Evolutionary conservation across 2,329 filamentous ascomycete genomes (phyloP).

Genomic region (Penicillium olsonii): DNA sequence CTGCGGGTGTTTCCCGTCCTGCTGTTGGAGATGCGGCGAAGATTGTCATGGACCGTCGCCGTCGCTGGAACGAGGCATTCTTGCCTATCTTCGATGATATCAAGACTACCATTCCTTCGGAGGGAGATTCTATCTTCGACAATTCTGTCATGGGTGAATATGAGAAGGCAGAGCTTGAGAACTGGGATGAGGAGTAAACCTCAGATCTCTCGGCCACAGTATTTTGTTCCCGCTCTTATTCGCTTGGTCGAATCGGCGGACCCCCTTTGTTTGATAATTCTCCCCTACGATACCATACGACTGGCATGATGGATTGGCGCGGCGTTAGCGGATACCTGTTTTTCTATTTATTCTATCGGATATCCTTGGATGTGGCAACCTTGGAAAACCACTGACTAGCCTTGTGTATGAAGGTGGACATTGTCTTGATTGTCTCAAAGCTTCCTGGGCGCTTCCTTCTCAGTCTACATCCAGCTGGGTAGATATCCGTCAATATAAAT

Average conservation of each 20-base stretch:
- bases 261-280: constrained; percentile 5
- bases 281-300: constrained; percentile 18
- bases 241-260: neutral
- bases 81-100: constrained; percentile 88
- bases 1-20: constrained; percentile 50
- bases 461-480: neutral
- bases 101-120: constrained; percentile 70
- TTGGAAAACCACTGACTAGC: neutral
- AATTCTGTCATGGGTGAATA: constrained; percentile 70
- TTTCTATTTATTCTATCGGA: neutral
- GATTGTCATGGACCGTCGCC: constrained; percentile 86
- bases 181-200: constrained; percentile 73
- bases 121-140: constrained; percentile 73
- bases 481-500: neutral
- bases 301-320: constrained; percentile 19
- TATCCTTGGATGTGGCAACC: neutral
- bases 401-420: constrained; percentile 1
- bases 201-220: neutral
- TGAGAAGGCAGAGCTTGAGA: constrained; percentile 74
- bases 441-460: neutral
- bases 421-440: neutral
- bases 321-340: constrained; percentile 19
- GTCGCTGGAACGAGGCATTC: constrained; percentile 88
- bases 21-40: constrained; percentile 86
- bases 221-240: neutral